phyloP scores from a whole-genome alignment of 2,329 filamentous ascomycete species.

The Biscogniauxia sp. region DNA sequence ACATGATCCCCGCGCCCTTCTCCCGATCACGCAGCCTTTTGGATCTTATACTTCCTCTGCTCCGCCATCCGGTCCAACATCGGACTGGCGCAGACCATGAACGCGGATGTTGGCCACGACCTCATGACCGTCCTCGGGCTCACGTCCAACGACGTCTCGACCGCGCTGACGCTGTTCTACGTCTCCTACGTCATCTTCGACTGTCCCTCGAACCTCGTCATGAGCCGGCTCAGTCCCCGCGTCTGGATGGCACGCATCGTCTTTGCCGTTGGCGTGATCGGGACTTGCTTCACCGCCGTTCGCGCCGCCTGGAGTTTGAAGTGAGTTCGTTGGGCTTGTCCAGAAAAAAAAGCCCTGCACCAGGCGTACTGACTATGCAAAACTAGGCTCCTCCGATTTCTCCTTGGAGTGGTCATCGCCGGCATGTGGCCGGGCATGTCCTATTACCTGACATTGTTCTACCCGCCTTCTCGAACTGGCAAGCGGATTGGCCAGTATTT shows the following conservation, averaged over 20 bases:
- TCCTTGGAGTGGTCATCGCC: slow-evolving; percentile 83
- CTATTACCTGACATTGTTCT: slow-evolving; percentile 89
- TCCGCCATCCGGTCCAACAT: slow-evolving; percentile 91
- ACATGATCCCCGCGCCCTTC: too few species aligned
- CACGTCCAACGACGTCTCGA: slow-evolving; percentile 74
- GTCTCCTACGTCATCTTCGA: slow-evolving; percentile 91
- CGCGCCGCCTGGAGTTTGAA: slow-evolving; percentile 82
- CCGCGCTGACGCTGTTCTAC: slow-evolving; percentile 84
- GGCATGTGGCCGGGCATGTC: slow-evolving; percentile 97
- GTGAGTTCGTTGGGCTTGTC: slow-evolving; percentile 39
- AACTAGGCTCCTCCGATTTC: slow-evolving; percentile 68
- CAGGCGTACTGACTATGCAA: slow-evolving; percentile 11
- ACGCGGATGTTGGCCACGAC: slow-evolving; percentile 66
- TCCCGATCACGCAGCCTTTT: slow-evolving; percentile 60
- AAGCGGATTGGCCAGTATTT: slow-evolving; percentile 90
- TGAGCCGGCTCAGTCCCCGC: slow-evolving; percentile 80
- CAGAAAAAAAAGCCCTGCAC: too few species aligned
- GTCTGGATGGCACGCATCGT: slow-evolving; percentile 94
- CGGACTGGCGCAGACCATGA: slow-evolving; percentile 94
- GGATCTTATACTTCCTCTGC: slow-evolving; percentile 88
- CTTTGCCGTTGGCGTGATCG: slow-evolving; percentile 80
- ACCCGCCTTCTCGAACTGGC: slow-evolving; percentile 80
- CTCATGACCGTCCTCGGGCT: slow-evolving; percentile 69
- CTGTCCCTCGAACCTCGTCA: slow-evolving; percentile 81
- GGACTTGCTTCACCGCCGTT: slow-evolving; percentile 79